Percentiles rank a stretch among this genome's conserved stretches.
These are phyloP conservation scores for Anthracocystis walkeri DNA, from an alignment of 1,284 basidiomycete genomes.

Conservation along the genomic window DNA sequence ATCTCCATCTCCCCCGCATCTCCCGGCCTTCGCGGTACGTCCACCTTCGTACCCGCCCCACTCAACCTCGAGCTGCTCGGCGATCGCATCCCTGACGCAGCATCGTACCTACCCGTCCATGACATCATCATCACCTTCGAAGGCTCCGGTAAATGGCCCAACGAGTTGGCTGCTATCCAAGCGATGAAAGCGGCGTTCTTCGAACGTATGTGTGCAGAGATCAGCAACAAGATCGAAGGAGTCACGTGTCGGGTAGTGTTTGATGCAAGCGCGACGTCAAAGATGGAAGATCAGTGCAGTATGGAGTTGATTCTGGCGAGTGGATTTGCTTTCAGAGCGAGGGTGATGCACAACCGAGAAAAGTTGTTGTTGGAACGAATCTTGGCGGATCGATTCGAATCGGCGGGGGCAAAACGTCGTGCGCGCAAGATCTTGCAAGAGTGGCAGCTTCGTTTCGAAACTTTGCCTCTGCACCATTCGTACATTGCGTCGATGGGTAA, in stretches of 20 bases:
- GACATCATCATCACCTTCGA: constrained; percentile 74
- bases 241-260: constrained; percentile 71
- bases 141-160: constrained; percentile 92
- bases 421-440: constrained; percentile 77
- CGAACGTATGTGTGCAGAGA: constrained; percentile 59
- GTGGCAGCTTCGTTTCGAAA: constrained; percentile 80
- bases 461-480: constrained; percentile 85
- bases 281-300: constrained; percentile 77
- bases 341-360: constrained; percentile 91
- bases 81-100: constrained; percentile 63
- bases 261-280: constrained; percentile 71
- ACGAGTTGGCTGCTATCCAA: constrained; percentile 90
- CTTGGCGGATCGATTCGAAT: constrained; percentile 70
- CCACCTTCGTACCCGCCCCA: constrained; percentile 79
- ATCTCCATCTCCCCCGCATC: constrained; percentile 79
- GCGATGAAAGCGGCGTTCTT: constrained; percentile 91
- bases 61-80: constrained; percentile 62
- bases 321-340: constrained; percentile 87
- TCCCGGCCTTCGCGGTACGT: constrained; percentile 81
- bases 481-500: constrained; percentile 84
- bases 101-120: constrained; percentile 71
- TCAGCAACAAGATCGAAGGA: constrained; percentile 57
- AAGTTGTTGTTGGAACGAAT: constrained; percentile 81
- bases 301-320: constrained; percentile 83
- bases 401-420: constrained; percentile 71